Conservation (phyloP, 2,329 filamentous ascomycete species). For the Alternaria rosae region DNA sequence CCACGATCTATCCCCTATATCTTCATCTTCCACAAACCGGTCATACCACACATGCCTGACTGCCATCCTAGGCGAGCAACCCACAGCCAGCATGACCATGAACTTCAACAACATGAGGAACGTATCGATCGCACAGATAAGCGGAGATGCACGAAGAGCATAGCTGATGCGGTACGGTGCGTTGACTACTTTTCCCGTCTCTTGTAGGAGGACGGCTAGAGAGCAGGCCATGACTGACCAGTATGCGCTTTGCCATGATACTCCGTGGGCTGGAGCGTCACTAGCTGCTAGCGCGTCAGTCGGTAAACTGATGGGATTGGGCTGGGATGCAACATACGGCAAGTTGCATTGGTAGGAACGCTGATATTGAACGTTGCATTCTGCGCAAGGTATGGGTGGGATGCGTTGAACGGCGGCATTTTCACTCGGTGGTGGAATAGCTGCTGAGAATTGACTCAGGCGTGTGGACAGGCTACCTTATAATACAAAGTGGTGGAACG, state of each 20-base stretch:
- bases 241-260: background rate
- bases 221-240: background rate
- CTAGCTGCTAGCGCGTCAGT: too few species aligned
- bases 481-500: background rate
- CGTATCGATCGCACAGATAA: background rate
- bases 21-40: background rate
- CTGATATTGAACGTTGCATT: background rate
- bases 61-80: background rate
- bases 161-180: background rate
- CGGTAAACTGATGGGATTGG: too few species aligned
- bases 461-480: background rate
- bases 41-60: background rate
- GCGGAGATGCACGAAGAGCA: background rate
- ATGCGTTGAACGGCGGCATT: background rate
- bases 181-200: background rate
- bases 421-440: too few species aligned
- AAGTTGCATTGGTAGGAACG: too few species aligned
- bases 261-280: too few species aligned
- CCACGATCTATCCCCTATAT: too few species aligned
- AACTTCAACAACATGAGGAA: background rate
- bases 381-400: background rate
- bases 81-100: rapidly evolving
- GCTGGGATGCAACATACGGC: too few species aligned
- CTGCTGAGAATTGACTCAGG: too few species aligned
- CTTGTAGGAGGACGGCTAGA: background rate